Evolutionary conservation across 2,329 filamentous ascomycete species (phyloP).

Genomic region (Talaromyces atroroseus): DNA sequence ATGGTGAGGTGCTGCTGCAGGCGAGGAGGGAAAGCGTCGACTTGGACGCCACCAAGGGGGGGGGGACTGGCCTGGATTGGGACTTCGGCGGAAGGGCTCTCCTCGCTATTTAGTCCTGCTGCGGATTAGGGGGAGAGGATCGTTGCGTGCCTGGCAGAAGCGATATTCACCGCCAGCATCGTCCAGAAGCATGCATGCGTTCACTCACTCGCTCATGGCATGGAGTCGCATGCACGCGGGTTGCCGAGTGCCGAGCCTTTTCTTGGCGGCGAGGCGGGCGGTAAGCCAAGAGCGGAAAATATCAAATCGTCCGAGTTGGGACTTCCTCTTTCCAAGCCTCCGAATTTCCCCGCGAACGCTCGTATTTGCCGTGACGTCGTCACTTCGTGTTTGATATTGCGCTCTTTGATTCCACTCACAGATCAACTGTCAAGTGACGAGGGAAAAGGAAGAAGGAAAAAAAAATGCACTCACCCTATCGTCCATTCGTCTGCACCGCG

Average conservation of each 20-base stretch:
- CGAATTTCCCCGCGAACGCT: neutral
- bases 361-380: too few relatives aligned
- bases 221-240: neutral
- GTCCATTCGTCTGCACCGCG: neutral
- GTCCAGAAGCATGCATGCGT: neutral
- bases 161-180: neutral
- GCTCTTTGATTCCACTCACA: neutral
- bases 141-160: neutral
- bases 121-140: neutral
- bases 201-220: too few relatives aligned
- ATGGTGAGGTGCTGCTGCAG: neutral
- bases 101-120: neutral
- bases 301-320: neutral
- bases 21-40: neutral
- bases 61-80: neutral
- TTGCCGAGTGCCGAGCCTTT: neutral
- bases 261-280: neutral
- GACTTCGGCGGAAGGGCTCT: neutral
- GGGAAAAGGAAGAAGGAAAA: neutral
- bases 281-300: neutral
- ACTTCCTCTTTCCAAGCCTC: neutral
- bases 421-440: neutral
- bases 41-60: neutral
- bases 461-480: neutral
- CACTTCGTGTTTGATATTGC: too few relatives aligned